Evolutionary conservation across 768 basidiomycete genomes (phyloP).

Genomic region (Lactifluus echinatus): DNA sequence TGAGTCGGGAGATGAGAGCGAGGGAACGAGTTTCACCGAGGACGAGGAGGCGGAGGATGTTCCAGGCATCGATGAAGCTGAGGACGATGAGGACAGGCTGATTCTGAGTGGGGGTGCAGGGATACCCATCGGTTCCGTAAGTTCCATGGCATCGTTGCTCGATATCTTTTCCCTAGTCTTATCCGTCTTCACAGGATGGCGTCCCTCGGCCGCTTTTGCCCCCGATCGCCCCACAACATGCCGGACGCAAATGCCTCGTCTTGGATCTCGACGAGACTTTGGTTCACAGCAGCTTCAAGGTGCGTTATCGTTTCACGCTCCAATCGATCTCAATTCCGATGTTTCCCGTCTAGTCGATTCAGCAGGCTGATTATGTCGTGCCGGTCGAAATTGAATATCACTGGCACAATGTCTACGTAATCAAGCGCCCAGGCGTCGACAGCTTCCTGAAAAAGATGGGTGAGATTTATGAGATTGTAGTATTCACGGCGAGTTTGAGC

Average conservation of each 20-base stretch:
- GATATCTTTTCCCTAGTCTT: background rate
- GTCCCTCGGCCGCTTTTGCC: conserved; percentile 81
- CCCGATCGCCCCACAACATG: conserved; percentile 69
- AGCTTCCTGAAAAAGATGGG: conserved; percentile 97
- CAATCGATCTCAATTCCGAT: conserved; percentile 12
- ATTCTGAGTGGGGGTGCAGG: conserved; percentile 90
- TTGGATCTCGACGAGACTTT: conserved; percentile 96
- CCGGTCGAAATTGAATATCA: conserved; percentile 99
- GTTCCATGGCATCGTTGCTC: conserved; percentile 32
- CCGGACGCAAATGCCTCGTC: conserved; percentile 89
- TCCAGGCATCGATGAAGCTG: conserved; percentile 46
- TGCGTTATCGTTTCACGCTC: conserved; percentile 27
- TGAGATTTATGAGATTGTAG: conserved; percentile 94
- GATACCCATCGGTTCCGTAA: conserved; percentile 86
- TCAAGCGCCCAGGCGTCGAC: conserved; percentile 97
- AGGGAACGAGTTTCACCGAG: conserved; percentile 60
- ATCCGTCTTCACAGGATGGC: conserved; percentile 55
- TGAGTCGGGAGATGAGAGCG: conserved; percentile 41
- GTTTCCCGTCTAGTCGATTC: conserved; percentile 57
- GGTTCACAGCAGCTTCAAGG: conserved; percentile 98
- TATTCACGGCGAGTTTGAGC: conserved; percentile 96
- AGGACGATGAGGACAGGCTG: conserved; percentile 86
- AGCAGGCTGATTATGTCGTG: conserved; percentile 94
- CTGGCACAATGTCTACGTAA: conserved; percentile 98
- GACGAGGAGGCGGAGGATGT: conserved; percentile 55